A percentile compares a stretch with the other conserved stretches of the same genome.
Conservation (phyloP, 768 basidiomycete species). For the Dendrothele bispora region DNA sequence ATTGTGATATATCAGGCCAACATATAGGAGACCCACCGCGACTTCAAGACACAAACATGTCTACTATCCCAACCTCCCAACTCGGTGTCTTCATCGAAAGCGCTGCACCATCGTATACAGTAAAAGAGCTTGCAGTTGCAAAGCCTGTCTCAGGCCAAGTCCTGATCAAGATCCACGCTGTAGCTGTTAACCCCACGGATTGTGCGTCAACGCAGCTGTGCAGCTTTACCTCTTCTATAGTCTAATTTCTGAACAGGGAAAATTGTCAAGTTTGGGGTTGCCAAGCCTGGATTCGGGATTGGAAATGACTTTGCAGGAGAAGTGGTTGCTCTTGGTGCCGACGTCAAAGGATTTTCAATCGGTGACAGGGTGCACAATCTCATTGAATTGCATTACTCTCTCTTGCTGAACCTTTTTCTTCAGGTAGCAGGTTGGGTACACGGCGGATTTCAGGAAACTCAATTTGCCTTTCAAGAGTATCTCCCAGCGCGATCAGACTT, state of each 20-base stretch:
- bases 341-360: slow-evolving; percentile 28
- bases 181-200: background rate
- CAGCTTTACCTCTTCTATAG: background rate
- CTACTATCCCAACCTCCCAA: background rate
- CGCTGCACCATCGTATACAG: background rate
- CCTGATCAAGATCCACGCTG: background rate
- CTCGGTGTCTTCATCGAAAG: background rate
- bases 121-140: background rate
- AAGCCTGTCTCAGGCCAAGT: background rate
- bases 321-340: slow-evolving; percentile 30
- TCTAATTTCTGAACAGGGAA: background rate
- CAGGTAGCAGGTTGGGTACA: slow-evolving; percentile 33
- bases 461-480: slow-evolving; percentile 6
- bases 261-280: background rate
- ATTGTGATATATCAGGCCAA: no score
- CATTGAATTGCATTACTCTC: background rate
- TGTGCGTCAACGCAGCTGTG: background rate
- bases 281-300: slow-evolving; percentile 4
- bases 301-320: slow-evolving; percentile 25
- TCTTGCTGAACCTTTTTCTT: slow-evolving; percentile 11
- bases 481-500: background rate
- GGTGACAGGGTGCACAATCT: slow-evolving; percentile 34
- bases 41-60: background rate
- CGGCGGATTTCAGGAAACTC: background rate
- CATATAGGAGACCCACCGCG: background rate